Conservation (phyloP, 2,329 filamentous ascomycete species). For the Davidsoniella neocaledoniae region DNA sequence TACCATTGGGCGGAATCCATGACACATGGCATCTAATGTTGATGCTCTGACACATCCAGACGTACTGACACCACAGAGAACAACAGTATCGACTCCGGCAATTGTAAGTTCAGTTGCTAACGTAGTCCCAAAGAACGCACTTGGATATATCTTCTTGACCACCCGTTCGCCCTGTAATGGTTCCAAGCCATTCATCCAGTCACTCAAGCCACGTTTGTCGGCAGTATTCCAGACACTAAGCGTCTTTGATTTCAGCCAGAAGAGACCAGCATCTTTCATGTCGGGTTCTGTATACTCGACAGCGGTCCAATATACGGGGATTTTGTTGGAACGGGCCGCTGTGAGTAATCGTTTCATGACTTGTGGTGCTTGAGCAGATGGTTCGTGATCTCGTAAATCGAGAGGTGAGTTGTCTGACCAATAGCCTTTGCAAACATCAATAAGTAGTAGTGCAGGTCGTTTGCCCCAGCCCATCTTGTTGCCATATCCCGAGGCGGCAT, state of each 20-base stretch:
- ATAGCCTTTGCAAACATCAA: constrained; percentile 31
- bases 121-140: constrained; percentile 29
- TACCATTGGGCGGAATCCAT: constrained; percentile 28
- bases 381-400: constrained; percentile 22
- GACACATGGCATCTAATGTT: constrained; percentile 27
- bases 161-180: constrained; percentile 21
- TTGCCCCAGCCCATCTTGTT: constrained; percentile 27
- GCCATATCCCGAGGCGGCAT: constrained; percentile 22
- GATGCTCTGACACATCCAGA: constrained; percentile 29
- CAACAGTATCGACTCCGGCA: constrained; percentile 25
- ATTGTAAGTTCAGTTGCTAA: constrained; percentile 24
- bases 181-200: constrained; percentile 23
- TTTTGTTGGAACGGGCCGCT: constrained; percentile 22
- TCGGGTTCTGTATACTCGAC: constrained; percentile 26
- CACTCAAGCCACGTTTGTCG: constrained; percentile 23
- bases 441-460: constrained; percentile 25
- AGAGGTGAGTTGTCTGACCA: constrained; percentile 26
- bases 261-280: constrained; percentile 29
- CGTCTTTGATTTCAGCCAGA: constrained; percentile 26
- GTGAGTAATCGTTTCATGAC: constrained; percentile 24
- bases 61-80: constrained; percentile 31
- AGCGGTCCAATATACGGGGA: constrained; percentile 27
- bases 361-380: constrained; percentile 20
- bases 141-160: constrained; percentile 27
- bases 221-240: constrained; percentile 25